Evolutionary conservation across 305 asterid genomes (phyloP).

Genomic region (Plantago coronopus): DNA sequence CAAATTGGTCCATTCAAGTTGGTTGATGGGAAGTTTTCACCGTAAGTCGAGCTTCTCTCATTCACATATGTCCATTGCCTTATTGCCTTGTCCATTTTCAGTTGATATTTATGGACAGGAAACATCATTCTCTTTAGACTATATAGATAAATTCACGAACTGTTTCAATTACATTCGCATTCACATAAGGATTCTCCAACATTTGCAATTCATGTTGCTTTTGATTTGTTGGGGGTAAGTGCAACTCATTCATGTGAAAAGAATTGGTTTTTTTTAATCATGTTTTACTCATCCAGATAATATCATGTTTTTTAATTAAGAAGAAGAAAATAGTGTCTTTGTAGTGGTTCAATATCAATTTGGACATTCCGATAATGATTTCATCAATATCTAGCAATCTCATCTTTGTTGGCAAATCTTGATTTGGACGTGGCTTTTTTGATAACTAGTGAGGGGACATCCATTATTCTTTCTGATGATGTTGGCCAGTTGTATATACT

Average conservation of each 20-base stretch:
- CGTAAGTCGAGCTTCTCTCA: constrained; percentile 61
- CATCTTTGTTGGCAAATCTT: not conserved
- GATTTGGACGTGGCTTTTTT: not conserved
- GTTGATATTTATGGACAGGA: not conserved
- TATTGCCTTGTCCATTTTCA: not conserved
- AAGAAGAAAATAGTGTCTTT: not conserved
- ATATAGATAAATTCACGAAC: too few relatives aligned
- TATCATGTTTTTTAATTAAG: too few relatives aligned
- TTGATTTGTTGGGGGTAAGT: too few relatives aligned
- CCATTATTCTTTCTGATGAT: constrained; percentile 93
- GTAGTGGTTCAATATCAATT: not conserved
- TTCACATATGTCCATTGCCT: constrained; percentile 8
- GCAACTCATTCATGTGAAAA: too few relatives aligned
- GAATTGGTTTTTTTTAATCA: too few relatives aligned
- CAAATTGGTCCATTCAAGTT: constrained; percentile 84
- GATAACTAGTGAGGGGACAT: constrained; percentile 49
- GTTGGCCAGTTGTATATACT: constrained; percentile 89
- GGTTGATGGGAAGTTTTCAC: constrained; percentile 96
- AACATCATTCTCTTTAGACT: not conserved
- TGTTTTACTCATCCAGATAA: too few relatives aligned
- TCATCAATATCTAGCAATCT: not conserved
- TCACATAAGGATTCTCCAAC: too few relatives aligned
- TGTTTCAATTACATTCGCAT: too few relatives aligned
- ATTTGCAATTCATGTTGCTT: too few relatives aligned
- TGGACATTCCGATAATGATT: not conserved